phyloP scores from a whole-genome alignment of 1,284 basidiomycete genomes.

The Tylopilus sp. region DNA sequence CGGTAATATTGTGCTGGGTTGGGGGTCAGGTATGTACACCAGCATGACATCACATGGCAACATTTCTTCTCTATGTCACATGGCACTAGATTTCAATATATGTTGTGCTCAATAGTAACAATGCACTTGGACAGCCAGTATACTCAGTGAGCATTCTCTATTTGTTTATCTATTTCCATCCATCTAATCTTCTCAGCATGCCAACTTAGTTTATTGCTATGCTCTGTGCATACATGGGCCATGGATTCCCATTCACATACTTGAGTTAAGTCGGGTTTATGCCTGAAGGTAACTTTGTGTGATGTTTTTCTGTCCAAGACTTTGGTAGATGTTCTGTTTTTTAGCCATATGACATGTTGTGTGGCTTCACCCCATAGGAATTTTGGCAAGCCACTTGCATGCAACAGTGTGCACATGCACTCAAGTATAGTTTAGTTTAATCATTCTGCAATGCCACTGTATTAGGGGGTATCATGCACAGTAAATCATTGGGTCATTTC shows the following conservation, averaged over 20 bases:
- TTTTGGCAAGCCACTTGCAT: conserved; percentile 1
- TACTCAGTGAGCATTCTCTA: neutral
- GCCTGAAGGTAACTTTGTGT: neutral
- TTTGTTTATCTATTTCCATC: neutral
- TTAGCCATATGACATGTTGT: neutral
- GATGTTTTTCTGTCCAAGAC: rapidly evolving
- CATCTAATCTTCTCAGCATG: neutral
- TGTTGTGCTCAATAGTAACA: neutral
- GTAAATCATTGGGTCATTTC: neutral
- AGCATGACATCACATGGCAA: neutral
- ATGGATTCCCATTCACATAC: neutral
- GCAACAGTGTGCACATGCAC: neutral
- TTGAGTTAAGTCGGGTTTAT: neutral
- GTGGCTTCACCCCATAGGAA: conserved; percentile 2
- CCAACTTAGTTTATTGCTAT: neutral
- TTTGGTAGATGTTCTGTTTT: neutral
- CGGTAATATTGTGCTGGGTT: neutral
- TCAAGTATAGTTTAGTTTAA: conserved; percentile 1
- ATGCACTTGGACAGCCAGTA: neutral
- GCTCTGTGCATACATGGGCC: neutral
- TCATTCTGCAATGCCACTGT: neutral
- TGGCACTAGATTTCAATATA: too few species aligned
- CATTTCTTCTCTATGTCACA: too few species aligned
- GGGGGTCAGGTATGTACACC: too few species aligned
- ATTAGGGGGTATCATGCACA: neutral